phyloP scores from a whole-genome alignment of 805 yeast genomes.

The Saccharomycopsis fibuligera region DNA sequence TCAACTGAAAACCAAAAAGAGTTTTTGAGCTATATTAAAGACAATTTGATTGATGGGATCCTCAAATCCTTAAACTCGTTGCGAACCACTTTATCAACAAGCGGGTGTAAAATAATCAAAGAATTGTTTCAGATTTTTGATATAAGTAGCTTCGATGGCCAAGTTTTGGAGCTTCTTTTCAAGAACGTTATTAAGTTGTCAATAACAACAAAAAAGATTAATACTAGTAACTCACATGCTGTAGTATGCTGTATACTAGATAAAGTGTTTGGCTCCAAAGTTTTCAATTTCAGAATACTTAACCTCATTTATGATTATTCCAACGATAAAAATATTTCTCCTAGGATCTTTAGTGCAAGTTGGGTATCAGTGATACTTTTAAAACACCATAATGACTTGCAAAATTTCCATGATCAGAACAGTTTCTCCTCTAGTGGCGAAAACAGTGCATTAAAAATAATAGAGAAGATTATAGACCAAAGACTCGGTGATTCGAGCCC shows the following conservation, averaged over 20 bases:
- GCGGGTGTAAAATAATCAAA: slow-evolving; percentile 71
- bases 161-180: slow-evolving; percentile 25
- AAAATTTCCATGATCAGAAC: slow-evolving; percentile 23
- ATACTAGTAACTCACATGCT: slow-evolving; percentile 51
- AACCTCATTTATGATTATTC: slow-evolving; percentile 45
- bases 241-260: slow-evolving; percentile 35
- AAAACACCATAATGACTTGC: slow-evolving; percentile 38
- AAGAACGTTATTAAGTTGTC: slow-evolving; percentile 42
- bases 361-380: slow-evolving; percentile 64
- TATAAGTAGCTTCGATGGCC: slow-evolving; percentile 31
- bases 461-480: slow-evolving; percentile 47
- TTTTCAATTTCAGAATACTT: slow-evolving; percentile 46
- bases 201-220: slow-evolving; percentile 55
- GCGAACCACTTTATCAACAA: slow-evolving; percentile 73
- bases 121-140: slow-evolving; percentile 49
- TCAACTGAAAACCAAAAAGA: slow-evolving; percentile 30
- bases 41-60: slow-evolving; percentile 50
- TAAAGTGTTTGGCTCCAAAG: slow-evolving; percentile 4
- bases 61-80: slow-evolving; percentile 63
- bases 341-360: slow-evolving; percentile 60
- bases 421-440: neutral
- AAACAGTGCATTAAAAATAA: slow-evolving; percentile 29
- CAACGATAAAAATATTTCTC: slow-evolving; percentile 63
- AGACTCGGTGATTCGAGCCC: slow-evolving; percentile 78
- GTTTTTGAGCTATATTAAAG: slow-evolving; percentile 30